phyloP scores from a whole-genome alignment of 139 green algal genomes.

The Auxenochlorella pyrenoidosa region DNA sequence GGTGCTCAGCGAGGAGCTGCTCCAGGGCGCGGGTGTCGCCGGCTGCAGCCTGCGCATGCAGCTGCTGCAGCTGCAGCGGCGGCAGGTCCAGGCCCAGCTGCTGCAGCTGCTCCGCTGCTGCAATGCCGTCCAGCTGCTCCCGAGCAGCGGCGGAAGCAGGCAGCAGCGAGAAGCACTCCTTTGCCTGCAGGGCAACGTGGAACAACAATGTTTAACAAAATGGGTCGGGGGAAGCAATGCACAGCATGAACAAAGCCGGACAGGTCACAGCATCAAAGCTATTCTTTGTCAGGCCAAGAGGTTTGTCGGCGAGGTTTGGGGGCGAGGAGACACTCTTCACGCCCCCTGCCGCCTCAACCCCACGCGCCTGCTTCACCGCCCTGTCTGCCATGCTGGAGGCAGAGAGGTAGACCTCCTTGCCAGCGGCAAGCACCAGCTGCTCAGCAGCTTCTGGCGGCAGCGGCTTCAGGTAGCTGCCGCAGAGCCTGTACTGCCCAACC shows the following conservation, averaged over 20 bases:
- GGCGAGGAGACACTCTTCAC: no score
- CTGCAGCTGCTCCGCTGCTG: conserved; percentile 10
- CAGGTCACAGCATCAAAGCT: no score
- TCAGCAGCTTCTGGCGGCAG: conserved; percentile 27
- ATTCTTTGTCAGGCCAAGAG: no score
- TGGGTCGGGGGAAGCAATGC: no score
- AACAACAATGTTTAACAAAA: no score
- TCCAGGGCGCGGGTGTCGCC: background rate
- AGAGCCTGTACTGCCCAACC: conserved; percentile 30
- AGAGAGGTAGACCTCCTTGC: conserved; percentile 32
- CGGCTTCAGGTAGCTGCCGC: conserved; percentile 21
- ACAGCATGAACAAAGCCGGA: background rate
- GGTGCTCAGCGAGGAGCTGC: conserved; percentile 13
- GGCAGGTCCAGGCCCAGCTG: conserved; percentile 37
- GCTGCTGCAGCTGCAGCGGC: conserved; percentile 41
- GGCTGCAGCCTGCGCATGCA: background rate
- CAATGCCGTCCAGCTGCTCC: conserved; percentile 29
- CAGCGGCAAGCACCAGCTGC: conserved; percentile 41
- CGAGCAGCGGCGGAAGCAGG: conserved; percentile 29
- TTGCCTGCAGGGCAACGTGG: conserved; percentile 25
- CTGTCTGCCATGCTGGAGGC: background rate
- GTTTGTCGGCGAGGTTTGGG: no score
- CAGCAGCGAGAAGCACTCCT: conserved; percentile 40
- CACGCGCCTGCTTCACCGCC: conserved; percentile 27
- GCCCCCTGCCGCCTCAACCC: no score